Evolutionary conservation across 805 yeast genomes (phyloP).

Genomic region (Metschnikowia noctiluminum): DNA sequence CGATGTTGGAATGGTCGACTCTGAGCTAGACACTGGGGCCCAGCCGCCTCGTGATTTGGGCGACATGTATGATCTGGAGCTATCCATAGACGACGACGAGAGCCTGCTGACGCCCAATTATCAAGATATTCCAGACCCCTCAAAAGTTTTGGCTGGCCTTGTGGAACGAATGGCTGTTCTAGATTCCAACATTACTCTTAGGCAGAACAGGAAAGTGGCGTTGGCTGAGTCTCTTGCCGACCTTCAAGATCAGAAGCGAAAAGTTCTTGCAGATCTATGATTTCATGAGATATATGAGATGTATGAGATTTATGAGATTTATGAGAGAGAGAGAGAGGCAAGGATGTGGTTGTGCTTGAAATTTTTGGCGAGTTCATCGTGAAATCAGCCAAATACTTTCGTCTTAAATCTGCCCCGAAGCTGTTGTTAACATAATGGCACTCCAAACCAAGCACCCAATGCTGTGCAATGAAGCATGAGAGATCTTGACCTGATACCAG

Average conservation of each 20-base stretch:
- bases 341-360: too few species aligned
- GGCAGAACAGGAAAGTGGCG: background rate
- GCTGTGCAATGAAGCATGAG: too few species aligned
- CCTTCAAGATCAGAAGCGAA: background rate
- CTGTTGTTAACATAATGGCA: too few species aligned
- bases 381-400: too few species aligned
- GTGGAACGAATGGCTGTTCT: constrained; percentile 1
- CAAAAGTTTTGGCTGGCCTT: background rate
- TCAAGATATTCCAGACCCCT: background rate
- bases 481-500: too few species aligned
- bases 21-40: background rate
- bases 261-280: background rate
- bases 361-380: too few species aligned
- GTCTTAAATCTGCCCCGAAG: too few species aligned
- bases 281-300: background rate
- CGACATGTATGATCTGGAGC: constrained; percentile 15
- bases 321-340: too few species aligned
- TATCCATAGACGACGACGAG: constrained; percentile 7
- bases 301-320: too few species aligned
- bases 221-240: background rate
- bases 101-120: background rate
- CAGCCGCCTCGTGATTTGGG: constrained; percentile 3
- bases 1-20: constrained; percentile 2
- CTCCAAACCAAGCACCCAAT: too few species aligned
- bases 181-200: background rate